Percentiles rank a stretch among this genome's conserved stretches.
phyloP scores from a whole-genome alignment of 2,329 filamentous ascomycete species.

The Trichoderma atrobrunneum region DNA sequence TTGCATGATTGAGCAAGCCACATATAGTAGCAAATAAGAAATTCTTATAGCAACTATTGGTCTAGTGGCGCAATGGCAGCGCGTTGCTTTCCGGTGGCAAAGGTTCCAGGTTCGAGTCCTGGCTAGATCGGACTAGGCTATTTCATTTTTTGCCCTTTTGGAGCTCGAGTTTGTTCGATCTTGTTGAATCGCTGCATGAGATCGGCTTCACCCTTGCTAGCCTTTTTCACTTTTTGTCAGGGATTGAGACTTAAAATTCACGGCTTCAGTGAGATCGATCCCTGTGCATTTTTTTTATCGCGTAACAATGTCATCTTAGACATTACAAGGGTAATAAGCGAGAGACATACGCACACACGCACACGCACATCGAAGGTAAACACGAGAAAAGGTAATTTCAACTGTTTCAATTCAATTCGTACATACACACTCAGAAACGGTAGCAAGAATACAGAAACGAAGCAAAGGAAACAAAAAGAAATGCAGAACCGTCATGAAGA shows the following conservation, averaged over 20 bases:
- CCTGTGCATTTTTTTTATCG: background rate
- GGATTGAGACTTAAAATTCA: background rate
- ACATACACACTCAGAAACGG: conserved; percentile 1
- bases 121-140: conserved; percentile 26
- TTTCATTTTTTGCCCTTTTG: background rate
- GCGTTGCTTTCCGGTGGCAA: conserved; percentile 37
- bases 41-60: background rate
- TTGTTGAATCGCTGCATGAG: background rate
- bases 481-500: background rate
- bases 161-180: background rate
- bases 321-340: conserved; percentile 7
- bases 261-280: background rate
- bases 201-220: conserved; percentile 7
- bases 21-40: background rate
- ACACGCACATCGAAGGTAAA: background rate
- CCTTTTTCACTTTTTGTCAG: background rate
- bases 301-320: background rate
- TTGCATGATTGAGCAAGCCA: no score
- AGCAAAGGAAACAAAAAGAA: background rate
- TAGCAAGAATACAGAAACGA: conserved; percentile 10
- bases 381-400: background rate
- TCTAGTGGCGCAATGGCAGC: conserved; percentile 20
- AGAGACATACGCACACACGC: background rate
- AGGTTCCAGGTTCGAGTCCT: conserved; percentile 38
- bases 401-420: conserved; percentile 4